These are phyloP conservation scores for Penstemon davidsonii DNA, from an alignment of 257 asterid genomes.

Conservation along the genomic window DNA sequence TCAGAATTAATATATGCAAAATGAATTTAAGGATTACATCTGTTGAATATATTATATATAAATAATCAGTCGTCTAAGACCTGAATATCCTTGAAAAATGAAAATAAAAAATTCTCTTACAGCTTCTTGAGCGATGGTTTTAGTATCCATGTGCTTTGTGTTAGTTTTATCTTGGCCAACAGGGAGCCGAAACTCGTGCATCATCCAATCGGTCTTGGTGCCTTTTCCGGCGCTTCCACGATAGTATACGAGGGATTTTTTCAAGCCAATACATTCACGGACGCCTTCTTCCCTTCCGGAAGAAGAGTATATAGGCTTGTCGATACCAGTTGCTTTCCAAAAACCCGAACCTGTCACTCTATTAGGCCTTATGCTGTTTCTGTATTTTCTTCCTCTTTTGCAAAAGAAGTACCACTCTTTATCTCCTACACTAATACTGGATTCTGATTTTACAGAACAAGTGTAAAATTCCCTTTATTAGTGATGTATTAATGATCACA, in stretches of 20 bases:
- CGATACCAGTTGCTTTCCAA: conserved; percentile 68
- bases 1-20: background rate
- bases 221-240: conserved; percentile 56
- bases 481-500: too few relatives aligned
- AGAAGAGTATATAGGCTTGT: conserved; percentile 42
- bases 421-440: conserved; percentile 32
- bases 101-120: conserved; percentile 20
- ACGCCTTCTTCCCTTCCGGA: background rate
- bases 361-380: conserved; percentile 55
- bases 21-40: background rate
- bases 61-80: background rate
- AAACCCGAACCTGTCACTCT: conserved; percentile 59
- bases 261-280: conserved; percentile 41
- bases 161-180: background rate
- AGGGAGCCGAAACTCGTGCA: conserved; percentile 59
- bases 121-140: conserved; percentile 31
- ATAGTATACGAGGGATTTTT: conserved; percentile 57
- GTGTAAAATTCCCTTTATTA: too few relatives aligned
- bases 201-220: conserved; percentile 56
- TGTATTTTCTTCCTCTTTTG: conserved; percentile 58
- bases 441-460: conserved; percentile 23
- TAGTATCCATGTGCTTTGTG: conserved; percentile 6
- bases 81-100: background rate
- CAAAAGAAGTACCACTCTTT: conserved; percentile 63
- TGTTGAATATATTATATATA: background rate